Conservation (phyloP, 306 rosid genomes). For the Citrullus colocynthis region DNA sequence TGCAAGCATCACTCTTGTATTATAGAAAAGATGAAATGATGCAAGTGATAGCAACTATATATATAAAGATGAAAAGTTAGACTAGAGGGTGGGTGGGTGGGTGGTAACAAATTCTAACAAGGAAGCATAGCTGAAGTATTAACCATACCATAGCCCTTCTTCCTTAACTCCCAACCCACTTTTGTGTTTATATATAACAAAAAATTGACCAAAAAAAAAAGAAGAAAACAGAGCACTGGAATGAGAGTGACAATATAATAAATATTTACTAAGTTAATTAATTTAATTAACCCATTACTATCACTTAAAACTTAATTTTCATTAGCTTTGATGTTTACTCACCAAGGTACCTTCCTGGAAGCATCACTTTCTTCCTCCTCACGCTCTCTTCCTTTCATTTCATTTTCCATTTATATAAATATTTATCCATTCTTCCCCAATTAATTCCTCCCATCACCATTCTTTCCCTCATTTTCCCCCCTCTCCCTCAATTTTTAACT, state of each 20-base stretch:
- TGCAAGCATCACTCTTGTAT: too few relatives aligned
- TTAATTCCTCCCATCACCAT: not conserved
- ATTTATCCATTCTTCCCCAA: too few relatives aligned
- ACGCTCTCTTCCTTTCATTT: conserved; percentile 1
- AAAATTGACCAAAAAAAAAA: not conserved
- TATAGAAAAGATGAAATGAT: too few relatives aligned
- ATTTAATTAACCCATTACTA: too few relatives aligned
- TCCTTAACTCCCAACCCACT: not conserved
- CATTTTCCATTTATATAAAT: too few relatives aligned
- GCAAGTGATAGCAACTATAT: not conserved
- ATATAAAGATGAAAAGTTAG: too few relatives aligned
- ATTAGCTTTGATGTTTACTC: not conserved
- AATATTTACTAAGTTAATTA: too few relatives aligned
- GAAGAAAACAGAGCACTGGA: too few relatives aligned
- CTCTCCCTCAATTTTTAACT: not conserved
- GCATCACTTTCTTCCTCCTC: conserved; percentile 16
- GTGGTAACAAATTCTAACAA: not conserved
- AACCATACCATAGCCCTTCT: not conserved
- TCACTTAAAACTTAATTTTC: not conserved
- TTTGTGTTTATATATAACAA: not conserved
- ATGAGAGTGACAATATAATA: too few relatives aligned
- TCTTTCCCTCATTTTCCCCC: too few relatives aligned
- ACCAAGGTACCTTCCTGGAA: conserved; percentile 42
- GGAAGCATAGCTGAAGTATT: not conserved
- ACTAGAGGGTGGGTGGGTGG: not conserved